phyloP scores from a whole-genome alignment of 164 flowering plant genomes.

The Nymphaea colorata region DNA sequence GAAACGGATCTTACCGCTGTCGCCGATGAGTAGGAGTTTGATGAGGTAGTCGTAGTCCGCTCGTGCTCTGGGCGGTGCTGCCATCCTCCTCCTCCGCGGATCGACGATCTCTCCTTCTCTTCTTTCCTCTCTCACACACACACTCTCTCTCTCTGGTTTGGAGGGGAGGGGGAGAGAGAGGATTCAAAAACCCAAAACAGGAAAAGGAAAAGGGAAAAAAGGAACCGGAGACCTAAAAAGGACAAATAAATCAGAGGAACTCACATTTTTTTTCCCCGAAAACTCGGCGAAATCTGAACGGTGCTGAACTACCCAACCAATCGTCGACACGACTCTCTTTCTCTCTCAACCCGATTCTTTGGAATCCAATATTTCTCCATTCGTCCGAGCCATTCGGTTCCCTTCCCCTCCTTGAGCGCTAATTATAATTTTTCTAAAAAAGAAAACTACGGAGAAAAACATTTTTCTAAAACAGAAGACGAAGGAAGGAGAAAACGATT shows the following conservation, averaged over 20 bases:
- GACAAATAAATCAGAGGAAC: not conserved
- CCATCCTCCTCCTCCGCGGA: constrained; percentile 37
- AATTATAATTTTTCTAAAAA: no score
- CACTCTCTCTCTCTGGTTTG: not conserved
- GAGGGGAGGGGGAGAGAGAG: not conserved
- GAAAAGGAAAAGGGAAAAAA: not conserved
- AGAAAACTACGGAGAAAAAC: no score
- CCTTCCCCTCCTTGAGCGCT: no score
- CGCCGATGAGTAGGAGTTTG: constrained; percentile 72
- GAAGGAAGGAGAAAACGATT: no score
- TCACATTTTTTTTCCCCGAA: not conserved
- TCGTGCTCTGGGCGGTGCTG: constrained; percentile 67
- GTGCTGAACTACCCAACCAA: no score
- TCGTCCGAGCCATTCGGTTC: no score
- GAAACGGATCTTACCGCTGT: constrained; percentile 40
- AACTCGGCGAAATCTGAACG: not conserved
- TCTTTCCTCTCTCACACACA: constrained; percentile 1
- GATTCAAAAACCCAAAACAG: not conserved
- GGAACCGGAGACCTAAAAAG: not conserved
- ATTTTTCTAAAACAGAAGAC: no score
- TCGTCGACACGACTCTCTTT: no score
- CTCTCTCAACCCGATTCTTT: no score
- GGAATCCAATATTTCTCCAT: no score
- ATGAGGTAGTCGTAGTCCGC: constrained; percentile 77
- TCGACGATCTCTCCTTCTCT: not conserved